These are phyloP conservation scores for Tetrahymena borealis DNA, from an alignment of 73 alveolate genomes.

Conservation along the genomic window DNA sequence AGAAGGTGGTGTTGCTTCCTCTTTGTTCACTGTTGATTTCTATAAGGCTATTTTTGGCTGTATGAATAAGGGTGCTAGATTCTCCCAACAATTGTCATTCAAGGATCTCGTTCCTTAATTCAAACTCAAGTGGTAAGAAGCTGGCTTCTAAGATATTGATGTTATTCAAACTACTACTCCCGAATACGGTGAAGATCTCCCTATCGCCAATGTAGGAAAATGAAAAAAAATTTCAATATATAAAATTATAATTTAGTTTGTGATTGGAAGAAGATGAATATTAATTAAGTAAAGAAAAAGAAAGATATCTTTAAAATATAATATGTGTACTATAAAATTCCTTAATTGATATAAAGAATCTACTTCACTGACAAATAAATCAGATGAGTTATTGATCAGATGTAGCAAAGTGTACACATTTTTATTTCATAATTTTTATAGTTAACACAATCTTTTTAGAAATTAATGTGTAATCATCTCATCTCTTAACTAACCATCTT, in stretches of 20 bases:
- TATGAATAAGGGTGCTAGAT: neutral
- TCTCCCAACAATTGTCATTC: neutral
- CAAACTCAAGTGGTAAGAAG: neutral
- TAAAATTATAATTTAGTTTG: neutral
- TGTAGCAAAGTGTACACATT: too few species aligned
- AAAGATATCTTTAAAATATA: neutral
- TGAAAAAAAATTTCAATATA: neutral
- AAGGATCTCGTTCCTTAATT: slow-evolving; percentile 1
- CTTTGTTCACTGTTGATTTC: slow-evolving; percentile 10
- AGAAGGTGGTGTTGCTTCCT: slow-evolving; percentile 14
- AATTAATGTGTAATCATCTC: too few species aligned
- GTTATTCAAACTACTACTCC: neutral
- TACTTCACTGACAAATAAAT: too few species aligned
- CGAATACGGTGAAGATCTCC: slow-evolving; percentile 14
- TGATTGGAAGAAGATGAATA: neutral
- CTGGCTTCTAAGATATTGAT: neutral
- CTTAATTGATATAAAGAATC: too few species aligned
- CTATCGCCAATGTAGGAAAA: slow-evolving; percentile 5
- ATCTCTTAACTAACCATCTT: too few species aligned
- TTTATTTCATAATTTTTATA: too few species aligned
- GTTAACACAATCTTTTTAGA: too few species aligned
- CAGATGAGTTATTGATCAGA: too few species aligned
- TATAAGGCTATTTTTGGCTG: neutral
- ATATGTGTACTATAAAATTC: too few species aligned
- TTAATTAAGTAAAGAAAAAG: neutral